Base-by-base conservation (phyloP, 805 yeast genomes). In the Wickerhamiella dianesei region DNA sequence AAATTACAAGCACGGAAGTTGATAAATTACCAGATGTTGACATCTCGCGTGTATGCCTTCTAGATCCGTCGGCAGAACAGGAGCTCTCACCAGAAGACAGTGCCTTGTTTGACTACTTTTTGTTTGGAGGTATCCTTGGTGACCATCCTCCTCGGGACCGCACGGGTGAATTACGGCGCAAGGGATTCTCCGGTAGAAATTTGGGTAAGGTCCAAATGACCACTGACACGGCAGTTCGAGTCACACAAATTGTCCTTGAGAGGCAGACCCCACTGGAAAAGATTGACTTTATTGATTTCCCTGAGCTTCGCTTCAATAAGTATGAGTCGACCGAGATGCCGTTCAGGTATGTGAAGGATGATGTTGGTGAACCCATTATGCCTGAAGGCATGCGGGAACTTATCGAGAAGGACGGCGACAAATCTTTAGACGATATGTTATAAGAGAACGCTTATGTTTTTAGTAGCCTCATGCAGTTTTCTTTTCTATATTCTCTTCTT, bases 271-370 rank as follows among this genome's bases (percentile, higher is more conserved):
- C 63, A 20, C 82, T 89, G 56, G 83, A 82, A 52, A 75, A 82
- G 44, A 85, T 92, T 51, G 74, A 76, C 47, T 89, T 85, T 61
- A 77, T 89, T 45, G 97, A 92, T 62, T 87, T 84, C 61, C 98
- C 98, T 3, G 97, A 89, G 64, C 81, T 89, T 56, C 76, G 86
- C 60, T 89, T 83, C 68, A 80, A 71, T 64, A 81, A 80, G 61
- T 77, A 83, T 59, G 98, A 92, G 64, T 83, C 94, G 2, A 87
- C 96, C 0, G 96, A 89, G 61, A 89, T 89, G 98, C 98, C 98
- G 2, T 89, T 89, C 68, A 73, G 98, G 60, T 89, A 89, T 58
- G 81, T 89, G 16, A 65, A 79, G 49, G 83, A 82, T 55, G 62
- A 58, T 0, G 55, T 72, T 1, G 77, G 76, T 3, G 72, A 75